Evolutionary conservation across 2,329 filamentous ascomycete genomes (phyloP), one percentile per base, ranked within the genome.

Genomic region (Echinosphaeria canescens): DNA sequence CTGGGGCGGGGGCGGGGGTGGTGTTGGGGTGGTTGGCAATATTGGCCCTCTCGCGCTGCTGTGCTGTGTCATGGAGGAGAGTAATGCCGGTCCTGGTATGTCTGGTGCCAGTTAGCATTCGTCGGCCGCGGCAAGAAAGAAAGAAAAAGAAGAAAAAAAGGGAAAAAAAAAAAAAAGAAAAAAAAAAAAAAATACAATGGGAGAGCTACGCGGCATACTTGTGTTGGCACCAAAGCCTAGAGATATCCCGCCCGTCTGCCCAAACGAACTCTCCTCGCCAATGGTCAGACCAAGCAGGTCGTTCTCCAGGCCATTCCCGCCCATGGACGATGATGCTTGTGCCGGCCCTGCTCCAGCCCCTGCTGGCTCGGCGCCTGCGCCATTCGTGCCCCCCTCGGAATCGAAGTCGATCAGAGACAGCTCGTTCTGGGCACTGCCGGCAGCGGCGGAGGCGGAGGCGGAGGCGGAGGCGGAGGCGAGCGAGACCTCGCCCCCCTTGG

Each of bases 341-440:
- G n/a, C n/a, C n/a, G n/a, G n/a, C n/a, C n/a, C 70, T 1, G 65
- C 52, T 30, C 66, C 62, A 10, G 55, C 47, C 13, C 51, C 49
- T 16, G 42, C 36, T 15, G 49, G 35, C 19, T 46, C 39, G 24
- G 54, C 46, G 17, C 54, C 50, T 24, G 54, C 46, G 15, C 57
- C 54, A 29, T 54, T 56, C 22, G 61, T 52, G 22, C 72, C 69
- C 11, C 68, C 36, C 25, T 70, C 64, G 4, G 49, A 73, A 32
- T 75, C 79, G 40, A 98, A 84, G 44, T 98, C 88, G 41, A 98
- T 98, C 34, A 98, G 53, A 5, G 88, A 95, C 13, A 93, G 53
- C 47, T 93, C 84, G 39, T 81, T 61, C 4, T 53, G 50, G 6
- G 59, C 50, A 38, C 74, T 66, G n/a, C n/a, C n/a, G n/a, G n/a